Evolutionary conservation across 2,329 filamentous ascomycete species (phyloP).

Genomic region (Aspergillus japonicus): DNA sequence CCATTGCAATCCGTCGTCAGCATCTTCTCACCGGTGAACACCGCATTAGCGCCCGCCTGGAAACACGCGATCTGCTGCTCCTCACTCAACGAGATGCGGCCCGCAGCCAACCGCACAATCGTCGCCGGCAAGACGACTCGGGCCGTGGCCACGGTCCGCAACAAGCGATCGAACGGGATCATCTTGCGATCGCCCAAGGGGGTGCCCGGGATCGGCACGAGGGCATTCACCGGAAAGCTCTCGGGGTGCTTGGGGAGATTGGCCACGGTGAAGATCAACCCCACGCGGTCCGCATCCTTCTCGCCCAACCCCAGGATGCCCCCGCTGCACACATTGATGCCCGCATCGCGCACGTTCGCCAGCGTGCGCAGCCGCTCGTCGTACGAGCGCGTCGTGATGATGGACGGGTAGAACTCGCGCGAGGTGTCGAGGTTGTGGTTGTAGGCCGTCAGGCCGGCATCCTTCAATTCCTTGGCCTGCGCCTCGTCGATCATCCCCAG

Average conservation of each 20-base stretch:
- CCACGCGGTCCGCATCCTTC: conserved; percentile 73
- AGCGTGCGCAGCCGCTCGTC: conserved; percentile 83
- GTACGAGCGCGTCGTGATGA: conserved; percentile 83
- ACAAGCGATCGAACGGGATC: conserved; percentile 72
- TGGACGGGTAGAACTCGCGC: conserved; percentile 79
- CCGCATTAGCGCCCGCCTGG: conserved; percentile 87
- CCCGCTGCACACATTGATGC: conserved; percentile 86
- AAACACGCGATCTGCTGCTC: conserved; percentile 89
- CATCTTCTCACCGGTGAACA: conserved; percentile 96
- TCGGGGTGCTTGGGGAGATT: conserved; percentile 81
- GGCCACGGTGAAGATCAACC: conserved; percentile 77
- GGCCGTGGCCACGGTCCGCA: conserved; percentile 81
- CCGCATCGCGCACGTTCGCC: conserved; percentile 75
- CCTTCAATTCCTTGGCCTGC: conserved; percentile 79
- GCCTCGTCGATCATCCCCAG: conserved; percentile 83
- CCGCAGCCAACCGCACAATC: conserved; percentile 83
- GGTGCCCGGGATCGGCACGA: conserved; percentile 88
- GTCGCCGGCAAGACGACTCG: conserved; percentile 79
- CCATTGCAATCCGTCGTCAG: conserved; percentile 86
- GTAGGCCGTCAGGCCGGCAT: conserved; percentile 83
- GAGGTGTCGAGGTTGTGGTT: conserved; percentile 94
- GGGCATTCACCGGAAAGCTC: conserved; percentile 85
- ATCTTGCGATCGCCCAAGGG: conserved; percentile 73
- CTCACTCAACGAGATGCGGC: conserved; percentile 78
- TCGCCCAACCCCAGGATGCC: conserved; percentile 86